A percentile compares a stretch with the other conserved stretches of the same genome.
Evolutionary conservation across 495 filamentous ascomycete genomes (phyloP).

Genomic region (Penicillium parvum): DNA sequence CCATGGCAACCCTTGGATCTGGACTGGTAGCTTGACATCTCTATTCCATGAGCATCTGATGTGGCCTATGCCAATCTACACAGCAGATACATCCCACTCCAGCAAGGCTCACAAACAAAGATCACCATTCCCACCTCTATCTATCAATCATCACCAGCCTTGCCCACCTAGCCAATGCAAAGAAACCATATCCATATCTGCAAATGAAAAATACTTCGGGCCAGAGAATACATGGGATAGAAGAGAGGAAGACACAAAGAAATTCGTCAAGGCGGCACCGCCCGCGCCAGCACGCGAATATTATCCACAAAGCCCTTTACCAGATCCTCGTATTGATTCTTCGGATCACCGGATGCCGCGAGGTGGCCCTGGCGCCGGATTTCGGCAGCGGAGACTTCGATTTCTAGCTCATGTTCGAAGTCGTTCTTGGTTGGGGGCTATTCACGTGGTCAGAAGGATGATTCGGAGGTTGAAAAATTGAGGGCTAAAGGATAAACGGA

Average conservation of each 20-base stretch:
- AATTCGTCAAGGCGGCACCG: conserved; percentile 34
- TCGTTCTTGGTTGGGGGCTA: conserved; percentile 43
- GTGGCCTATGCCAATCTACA: too few species aligned
- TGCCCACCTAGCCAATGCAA: too few species aligned
- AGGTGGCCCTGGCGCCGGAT: conserved; percentile 66
- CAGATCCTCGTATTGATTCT: conserved; percentile 65
- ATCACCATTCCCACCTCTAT: too few species aligned
- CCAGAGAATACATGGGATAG: conserved; percentile 24
- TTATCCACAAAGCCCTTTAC: conserved; percentile 85
- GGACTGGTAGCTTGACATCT: too few species aligned
- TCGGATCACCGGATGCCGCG: conserved; percentile 49
- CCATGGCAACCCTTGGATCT: too few species aligned
- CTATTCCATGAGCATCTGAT: too few species aligned
- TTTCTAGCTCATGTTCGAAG: conserved; percentile 84
- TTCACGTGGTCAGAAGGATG: conserved; percentile 19
- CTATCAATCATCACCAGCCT: too few species aligned
- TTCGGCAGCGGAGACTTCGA: conserved; percentile 67
- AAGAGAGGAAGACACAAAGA: conserved; percentile 6
- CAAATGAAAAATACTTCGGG: too few species aligned
- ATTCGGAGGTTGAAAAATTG: conserved; percentile 4
- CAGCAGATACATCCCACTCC: too few species aligned
- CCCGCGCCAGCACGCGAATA: conserved; percentile 61
- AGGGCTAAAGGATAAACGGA: conserved; percentile 1
- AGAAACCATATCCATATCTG: too few species aligned
- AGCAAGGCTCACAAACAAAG: too few species aligned